phyloP scores from a whole-genome alignment of 1,284 basidiomycete species.

The Malassezia pachydermatis region DNA sequence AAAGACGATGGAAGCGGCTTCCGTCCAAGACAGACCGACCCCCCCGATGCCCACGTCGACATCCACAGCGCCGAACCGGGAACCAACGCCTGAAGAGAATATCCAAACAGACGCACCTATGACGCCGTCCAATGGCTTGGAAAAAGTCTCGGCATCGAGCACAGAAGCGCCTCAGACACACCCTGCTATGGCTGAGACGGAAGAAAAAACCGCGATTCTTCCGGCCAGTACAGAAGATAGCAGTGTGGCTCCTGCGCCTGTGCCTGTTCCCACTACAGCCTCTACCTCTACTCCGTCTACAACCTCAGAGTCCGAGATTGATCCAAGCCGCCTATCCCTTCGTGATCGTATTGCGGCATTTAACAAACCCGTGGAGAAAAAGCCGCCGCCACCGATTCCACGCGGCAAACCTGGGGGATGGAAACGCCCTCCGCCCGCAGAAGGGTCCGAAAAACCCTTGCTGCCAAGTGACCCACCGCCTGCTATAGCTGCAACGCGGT shows the following conservation, averaged over 20 bases:
- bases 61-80: too few species aligned
- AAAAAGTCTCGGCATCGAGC: too few species aligned
- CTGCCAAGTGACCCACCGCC: slow-evolving; percentile 21
- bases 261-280: too few species aligned
- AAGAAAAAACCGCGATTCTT: not conserved
- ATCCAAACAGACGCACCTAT: too few species aligned
- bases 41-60: too few species aligned
- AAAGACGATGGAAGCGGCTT: too few species aligned
- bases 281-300: too few species aligned
- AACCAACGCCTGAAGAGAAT: too few species aligned
- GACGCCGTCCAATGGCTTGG: too few species aligned
- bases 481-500: not conserved
- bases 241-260: too few species aligned
- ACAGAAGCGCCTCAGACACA: too few species aligned
- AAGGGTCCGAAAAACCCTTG: slow-evolving; percentile 29
- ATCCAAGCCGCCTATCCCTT: slow-evolving; percentile 36
- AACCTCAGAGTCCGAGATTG: not conserved
- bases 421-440: slow-evolving; percentile 32
- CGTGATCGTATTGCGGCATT: slow-evolving; percentile 46
- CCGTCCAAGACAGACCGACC: too few species aligned
- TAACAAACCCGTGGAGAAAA: slow-evolving; percentile 34
- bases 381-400: slow-evolving; percentile 32
- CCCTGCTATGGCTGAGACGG: not conserved
- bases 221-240: not conserved
- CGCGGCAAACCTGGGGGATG: slow-evolving; percentile 39